phyloP scores from a whole-genome alignment of 768 basidiomycete species.

The Termitomyces sp. region DNA sequence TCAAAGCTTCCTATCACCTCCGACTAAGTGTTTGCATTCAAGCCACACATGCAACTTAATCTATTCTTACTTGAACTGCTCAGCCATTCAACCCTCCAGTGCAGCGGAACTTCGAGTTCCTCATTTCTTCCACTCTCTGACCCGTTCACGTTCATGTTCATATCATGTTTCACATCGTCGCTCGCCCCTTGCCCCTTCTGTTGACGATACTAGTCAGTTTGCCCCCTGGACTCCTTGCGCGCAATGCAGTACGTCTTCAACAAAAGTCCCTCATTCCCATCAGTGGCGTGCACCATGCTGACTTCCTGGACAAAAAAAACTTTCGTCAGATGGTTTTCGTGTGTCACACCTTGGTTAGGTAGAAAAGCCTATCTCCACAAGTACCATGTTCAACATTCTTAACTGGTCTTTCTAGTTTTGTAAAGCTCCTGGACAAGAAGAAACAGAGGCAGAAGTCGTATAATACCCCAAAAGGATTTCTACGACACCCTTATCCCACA shows the following conservation, averaged over 20 bases:
- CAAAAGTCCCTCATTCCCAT: too few species aligned
- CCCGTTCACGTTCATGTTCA: not conserved
- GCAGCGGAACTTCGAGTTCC: not conserved
- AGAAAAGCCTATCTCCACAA: not conserved
- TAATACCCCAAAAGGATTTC: not conserved
- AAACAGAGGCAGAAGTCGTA: not conserved
- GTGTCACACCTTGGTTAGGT: not conserved
- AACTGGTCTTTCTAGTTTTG: not conserved
- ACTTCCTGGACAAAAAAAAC: too few species aligned
- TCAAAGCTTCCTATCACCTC: not conserved
- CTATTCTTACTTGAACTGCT: not conserved
- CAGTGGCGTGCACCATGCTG: too few species aligned
- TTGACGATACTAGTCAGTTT: not conserved
- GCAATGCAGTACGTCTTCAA: not conserved
- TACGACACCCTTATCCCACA: too few species aligned
- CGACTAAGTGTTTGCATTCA: not conserved
- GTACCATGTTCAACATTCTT: too few species aligned
- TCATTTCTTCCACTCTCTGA: not conserved
- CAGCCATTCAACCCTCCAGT: not conserved
- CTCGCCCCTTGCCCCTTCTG: not conserved
- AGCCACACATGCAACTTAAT: not conserved
- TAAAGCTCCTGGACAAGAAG: not conserved
- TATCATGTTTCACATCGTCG: not conserved
- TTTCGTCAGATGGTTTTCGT: not conserved
- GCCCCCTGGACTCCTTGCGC: not conserved